Conservation (phyloP, 2,329 filamentous ascomycete species). For the Trichophyton schoenleinii region DNA sequence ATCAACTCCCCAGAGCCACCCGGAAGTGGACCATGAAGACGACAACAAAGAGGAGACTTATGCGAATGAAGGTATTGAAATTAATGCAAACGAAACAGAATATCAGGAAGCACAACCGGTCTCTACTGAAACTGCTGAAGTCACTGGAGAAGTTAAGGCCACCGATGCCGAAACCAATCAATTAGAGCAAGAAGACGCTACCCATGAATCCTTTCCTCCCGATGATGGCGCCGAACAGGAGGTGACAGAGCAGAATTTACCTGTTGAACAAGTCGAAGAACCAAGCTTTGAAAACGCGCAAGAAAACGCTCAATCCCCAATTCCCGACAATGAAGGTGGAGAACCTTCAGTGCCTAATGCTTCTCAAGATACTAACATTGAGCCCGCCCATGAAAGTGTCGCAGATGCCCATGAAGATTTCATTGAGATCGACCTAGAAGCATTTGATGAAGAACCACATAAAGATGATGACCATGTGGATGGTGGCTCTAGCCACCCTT, state of each 20-base stretch:
- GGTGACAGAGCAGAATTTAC: neutral
- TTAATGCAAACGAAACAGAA: neutral
- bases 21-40: conserved; percentile 20
- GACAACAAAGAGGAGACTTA: conserved; percentile 7
- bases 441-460: neutral
- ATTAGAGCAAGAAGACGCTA: neutral
- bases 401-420: neutral
- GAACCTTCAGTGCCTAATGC: neutral
- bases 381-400: neutral
- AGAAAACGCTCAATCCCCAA: conserved; percentile 14
- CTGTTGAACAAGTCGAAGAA: neutral
- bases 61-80: neutral
- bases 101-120: neutral
- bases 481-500: neutral
- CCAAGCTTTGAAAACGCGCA: neutral
- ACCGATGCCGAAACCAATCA: neutral
- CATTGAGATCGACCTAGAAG: conserved; percentile 8
- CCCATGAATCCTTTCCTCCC: neutral
- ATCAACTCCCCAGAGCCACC: conserved; percentile 11
- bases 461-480: neutral
- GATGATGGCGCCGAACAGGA: conserved; percentile 10
- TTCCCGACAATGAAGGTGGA: neutral
- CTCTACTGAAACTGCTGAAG: neutral
- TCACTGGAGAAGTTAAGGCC: neutral
- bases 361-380: neutral